phyloP scores from a whole-genome alignment of 2,329 filamentous ascomycete genomes.

The Conoideocrella luteorostrata region DNA sequence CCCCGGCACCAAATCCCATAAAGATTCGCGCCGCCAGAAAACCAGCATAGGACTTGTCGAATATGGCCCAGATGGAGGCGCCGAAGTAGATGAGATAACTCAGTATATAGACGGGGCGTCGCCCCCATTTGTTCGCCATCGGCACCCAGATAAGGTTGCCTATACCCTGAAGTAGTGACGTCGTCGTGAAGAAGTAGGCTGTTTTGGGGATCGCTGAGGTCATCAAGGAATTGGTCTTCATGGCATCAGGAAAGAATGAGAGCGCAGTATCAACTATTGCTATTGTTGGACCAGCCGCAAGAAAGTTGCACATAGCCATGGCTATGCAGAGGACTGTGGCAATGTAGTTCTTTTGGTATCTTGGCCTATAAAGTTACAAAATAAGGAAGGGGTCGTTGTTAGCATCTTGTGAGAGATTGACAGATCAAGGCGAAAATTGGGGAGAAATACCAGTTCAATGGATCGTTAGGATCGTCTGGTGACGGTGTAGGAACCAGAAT shows the following conservation, averaged over 20 bases:
- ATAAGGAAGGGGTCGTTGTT: conserved; percentile 3
- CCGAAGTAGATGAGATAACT: conserved; percentile 38
- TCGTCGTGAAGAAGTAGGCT: conserved; percentile 48
- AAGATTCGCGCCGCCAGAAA: conserved; percentile 40
- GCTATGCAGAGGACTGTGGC: conserved; percentile 43
- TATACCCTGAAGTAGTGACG: conserved; percentile 45
- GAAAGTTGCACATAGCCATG: conserved; percentile 51
- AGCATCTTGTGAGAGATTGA: conserved; percentile 4
- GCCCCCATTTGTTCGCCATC: conserved; percentile 37
- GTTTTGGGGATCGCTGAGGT: conserved; percentile 32
- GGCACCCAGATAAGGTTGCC: too few relatives aligned
- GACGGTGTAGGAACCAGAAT: conserved; percentile 36
- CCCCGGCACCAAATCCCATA: conserved; percentile 47
- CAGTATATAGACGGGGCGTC: conserved; percentile 35
- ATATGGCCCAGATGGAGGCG: conserved; percentile 35
- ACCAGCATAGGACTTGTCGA: too few relatives aligned
- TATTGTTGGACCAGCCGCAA: conserved; percentile 48
- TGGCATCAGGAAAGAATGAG: conserved; percentile 37
- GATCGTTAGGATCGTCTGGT: conserved; percentile 11
- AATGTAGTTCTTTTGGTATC: conserved; percentile 43
- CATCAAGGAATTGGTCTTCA: conserved; percentile 20
- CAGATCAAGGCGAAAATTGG: neutral
- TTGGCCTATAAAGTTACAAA: conserved; percentile 32
- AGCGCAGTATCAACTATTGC: conserved; percentile 41
- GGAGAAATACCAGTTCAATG: conserved; percentile 42